Conservation (phyloP, 1,284 basidiomycete species). For the Peniophora sp. region DNA sequence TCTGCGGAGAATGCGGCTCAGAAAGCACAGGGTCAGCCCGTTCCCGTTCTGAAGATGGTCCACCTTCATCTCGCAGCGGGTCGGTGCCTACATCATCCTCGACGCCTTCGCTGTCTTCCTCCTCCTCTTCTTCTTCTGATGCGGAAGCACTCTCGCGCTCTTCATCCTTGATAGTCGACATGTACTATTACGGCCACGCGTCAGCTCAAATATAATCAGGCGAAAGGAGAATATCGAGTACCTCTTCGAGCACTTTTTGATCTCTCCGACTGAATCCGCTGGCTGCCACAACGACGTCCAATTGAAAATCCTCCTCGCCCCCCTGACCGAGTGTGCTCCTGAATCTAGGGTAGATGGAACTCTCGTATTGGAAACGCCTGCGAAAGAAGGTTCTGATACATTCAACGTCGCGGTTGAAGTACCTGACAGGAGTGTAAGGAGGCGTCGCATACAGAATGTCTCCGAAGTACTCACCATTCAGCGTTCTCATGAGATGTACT, state of each 20-base stretch:
- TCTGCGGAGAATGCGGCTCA: neutral
- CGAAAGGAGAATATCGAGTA: slow-evolving; percentile 31
- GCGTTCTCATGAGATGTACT: slow-evolving; percentile 95
- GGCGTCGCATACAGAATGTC: neutral
- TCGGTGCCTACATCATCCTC: slow-evolving; percentile 18
- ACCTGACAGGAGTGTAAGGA: slow-evolving; percentile 46
- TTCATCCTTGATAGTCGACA: slow-evolving; percentile 46
- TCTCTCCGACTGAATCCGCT: slow-evolving; percentile 86
- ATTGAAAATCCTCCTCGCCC: slow-evolving; percentile 43
- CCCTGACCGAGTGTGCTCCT: slow-evolving; percentile 48
- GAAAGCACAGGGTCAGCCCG: too few relatives aligned
- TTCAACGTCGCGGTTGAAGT: slow-evolving; percentile 97
- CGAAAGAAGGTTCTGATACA: slow-evolving; percentile 94
- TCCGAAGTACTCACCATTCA: slow-evolving; percentile 66
- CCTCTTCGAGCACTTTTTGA: slow-evolving; percentile 77
- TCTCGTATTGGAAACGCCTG: slow-evolving; percentile 90
- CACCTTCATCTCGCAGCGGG: slow-evolving; percentile 8
- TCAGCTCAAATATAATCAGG: slow-evolving; percentile 1
- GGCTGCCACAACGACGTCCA: slow-evolving; percentile 88
- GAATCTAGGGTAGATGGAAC: slow-evolving; percentile 82
- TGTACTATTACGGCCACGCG: slow-evolving; percentile 38
- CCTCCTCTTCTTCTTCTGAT: slow-evolving; percentile 24
- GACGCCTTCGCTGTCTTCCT: slow-evolving; percentile 18
- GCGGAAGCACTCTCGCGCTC: slow-evolving; percentile 8
- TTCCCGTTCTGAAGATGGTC: too few relatives aligned